Base-by-base conservation (phyloP, 768 basidiomycete genomes). In the Rhodotorula paludigena region DNA sequence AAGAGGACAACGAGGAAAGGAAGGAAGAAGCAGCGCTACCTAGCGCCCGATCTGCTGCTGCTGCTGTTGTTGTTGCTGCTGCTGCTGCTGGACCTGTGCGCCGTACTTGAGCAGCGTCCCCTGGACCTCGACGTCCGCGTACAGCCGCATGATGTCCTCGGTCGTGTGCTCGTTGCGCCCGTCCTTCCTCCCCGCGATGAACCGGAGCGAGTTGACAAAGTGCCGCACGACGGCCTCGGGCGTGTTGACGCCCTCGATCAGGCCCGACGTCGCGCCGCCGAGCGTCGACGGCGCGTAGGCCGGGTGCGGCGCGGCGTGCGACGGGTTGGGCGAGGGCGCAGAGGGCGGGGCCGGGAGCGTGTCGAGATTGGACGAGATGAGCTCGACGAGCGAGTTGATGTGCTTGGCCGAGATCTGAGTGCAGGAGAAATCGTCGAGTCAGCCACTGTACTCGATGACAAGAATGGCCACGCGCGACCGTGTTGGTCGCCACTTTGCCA, bases 351-450 rank as follows among this genome's bases (percentile, higher is more conserved):
- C 23, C 74, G 94, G 91, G 74, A 97, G 90, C 69, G 84, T 86
- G 80, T 99, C 96, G 77, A 98, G 92, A 74, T 89, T 91, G 11
- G 89, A 87, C 2, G 91, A 90, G 78, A 99, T 93, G 28, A 98
- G 84, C 75, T 98, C 94, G 25, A 98, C 92, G 51, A 99, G 84
- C 68, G 89, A 91, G 79, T 94, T 97, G 69, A 98, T 87, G 74
- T 94, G 98, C 81, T 96, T 96, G 18, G 94, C 86, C 38, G 92
- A 92, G 63, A 94, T 83, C 90, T 93, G 76, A 12, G 64, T 23
- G 35, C 14, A 20, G 55, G n/a, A 30, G 30, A n/a, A 23, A 9
- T 16, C 38, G 30, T 18, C 51, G 21, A 16, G 25, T 38, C 53
- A 28, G n/a, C n/a, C n/a, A n/a, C n/a, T n/a, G n/a, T 28, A 20